These are phyloP conservation scores for Stromatinia cepivora DNA, from an alignment of 2,329 filamentous ascomycete species.

Conservation along the genomic window DNA sequence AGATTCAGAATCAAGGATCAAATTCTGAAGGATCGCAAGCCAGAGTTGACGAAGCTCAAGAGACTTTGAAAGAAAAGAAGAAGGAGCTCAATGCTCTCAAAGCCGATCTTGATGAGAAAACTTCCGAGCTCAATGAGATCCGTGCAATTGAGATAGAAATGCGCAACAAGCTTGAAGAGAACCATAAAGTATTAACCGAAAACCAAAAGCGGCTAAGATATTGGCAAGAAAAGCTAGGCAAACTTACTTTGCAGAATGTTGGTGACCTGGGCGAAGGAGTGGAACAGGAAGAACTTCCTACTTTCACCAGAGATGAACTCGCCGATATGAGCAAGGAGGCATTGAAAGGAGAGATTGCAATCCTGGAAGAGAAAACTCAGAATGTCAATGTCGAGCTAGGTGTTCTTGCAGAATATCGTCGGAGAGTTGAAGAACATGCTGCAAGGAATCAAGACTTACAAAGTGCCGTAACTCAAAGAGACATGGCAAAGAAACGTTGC, in stretches of 20 bases:
- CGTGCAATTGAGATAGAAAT: conserved; percentile 93
- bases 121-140: conserved; percentile 81
- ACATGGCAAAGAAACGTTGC: conserved; percentile 85
- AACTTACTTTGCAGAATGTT: conserved; percentile 80
- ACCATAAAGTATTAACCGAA: conserved; percentile 82
- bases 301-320: conserved; percentile 72
- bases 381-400: conserved; percentile 85
- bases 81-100: conserved; percentile 78
- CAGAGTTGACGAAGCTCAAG: conserved; percentile 79
- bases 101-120: conserved; percentile 82
- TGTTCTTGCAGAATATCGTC: conserved; percentile 85
- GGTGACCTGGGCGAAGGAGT: conserved; percentile 64
- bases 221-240: conserved; percentile 87
- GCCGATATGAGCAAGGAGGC: conserved; percentile 65
- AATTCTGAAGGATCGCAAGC: conserved; percentile 72
- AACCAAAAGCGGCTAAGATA: conserved; percentile 82
- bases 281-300: conserved; percentile 63
- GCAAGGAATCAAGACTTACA: conserved; percentile 81
- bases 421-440: conserved; percentile 79
- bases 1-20: conserved; percentile 74
- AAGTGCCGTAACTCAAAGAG: conserved; percentile 73
- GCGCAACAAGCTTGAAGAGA: conserved; percentile 96
- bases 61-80: conserved; percentile 75
- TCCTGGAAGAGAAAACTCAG: conserved; percentile 73
- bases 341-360: conserved; percentile 65